phyloP scores from a whole-genome alignment of 441 rosid genomes.

The Jatropha podagrica region DNA sequence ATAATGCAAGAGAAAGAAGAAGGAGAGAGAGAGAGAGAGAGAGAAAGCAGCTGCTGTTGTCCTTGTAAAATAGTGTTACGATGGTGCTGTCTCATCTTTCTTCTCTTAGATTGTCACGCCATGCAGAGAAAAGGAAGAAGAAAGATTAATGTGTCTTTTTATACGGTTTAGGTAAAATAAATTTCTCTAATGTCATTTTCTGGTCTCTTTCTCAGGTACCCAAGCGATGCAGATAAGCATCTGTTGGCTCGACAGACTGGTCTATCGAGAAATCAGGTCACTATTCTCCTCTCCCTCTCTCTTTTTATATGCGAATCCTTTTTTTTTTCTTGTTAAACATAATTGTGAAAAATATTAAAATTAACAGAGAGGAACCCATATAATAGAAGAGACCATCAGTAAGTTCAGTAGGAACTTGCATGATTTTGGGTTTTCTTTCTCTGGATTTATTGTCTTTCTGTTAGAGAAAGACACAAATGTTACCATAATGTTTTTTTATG shows the following conservation, averaged over 20 bases:
- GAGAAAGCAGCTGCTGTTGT: neutral
- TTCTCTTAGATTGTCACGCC: slow-evolving; percentile 78
- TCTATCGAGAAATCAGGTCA: slow-evolving; percentile 91
- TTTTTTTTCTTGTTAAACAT: neutral
- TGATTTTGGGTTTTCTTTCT: slow-evolving; percentile 33
- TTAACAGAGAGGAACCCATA: neutral
- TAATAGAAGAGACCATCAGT: slow-evolving; percentile 24
- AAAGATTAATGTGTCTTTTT: slow-evolving; percentile 25
- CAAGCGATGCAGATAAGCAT: slow-evolving; percentile 99
- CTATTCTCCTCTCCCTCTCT: slow-evolving; percentile 14
- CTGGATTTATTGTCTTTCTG: slow-evolving; percentile 18
- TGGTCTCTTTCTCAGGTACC: slow-evolving; percentile 95
- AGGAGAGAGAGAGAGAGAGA: neutral
- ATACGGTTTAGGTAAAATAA: slow-evolving; percentile 29
- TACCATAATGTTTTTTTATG: neutral
- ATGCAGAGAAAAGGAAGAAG: slow-evolving; percentile 12
- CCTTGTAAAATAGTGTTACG: neutral
- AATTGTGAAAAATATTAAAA: slow-evolving; percentile 8
- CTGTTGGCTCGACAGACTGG: slow-evolving; percentile 98
- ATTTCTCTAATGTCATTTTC: slow-evolving; percentile 61
- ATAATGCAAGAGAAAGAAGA: neutral
- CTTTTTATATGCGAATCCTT: neutral
- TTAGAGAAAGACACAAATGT: slow-evolving; percentile 16
- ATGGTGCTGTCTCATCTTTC: slow-evolving; percentile 26
- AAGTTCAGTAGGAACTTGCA: slow-evolving; percentile 32